Evolutionary conservation across 1,284 basidiomycete genomes (phyloP), one percentile per base, ranked within the genome.

Genomic region (Lignosus rhinocerotis): DNA sequence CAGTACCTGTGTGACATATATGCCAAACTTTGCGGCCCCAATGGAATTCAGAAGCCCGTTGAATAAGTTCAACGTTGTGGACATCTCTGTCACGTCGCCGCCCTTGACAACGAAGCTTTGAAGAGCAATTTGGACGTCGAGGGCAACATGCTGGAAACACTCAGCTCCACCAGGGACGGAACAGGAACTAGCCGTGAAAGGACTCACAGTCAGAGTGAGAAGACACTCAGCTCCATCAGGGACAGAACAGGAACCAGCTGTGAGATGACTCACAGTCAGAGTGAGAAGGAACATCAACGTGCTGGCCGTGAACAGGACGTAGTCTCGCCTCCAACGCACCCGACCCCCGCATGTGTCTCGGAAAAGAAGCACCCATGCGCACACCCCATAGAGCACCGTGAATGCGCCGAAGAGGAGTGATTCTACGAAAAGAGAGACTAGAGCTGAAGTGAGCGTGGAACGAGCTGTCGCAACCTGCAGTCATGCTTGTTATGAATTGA

Each of bases 1-100:
- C 33, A 59, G 33, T 3, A 43, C 45, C 39, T 59, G 58, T 2
- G 58, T 59, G 32, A 55, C 53, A 17, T 55, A 59, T 0, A 59
- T 43, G 6, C 41, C 39, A 16, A 48, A 59, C 44, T 59, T 53
- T 5, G 53, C 50, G 9, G 39, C 43, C 8, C 30, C 19, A 8
- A 49, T 17, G 12, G 53, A 5, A 36, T 30, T 47, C 10, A 9
- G 6, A 4, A 39, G 36, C 16, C 25, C 16, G 17, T 43, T 47
- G 44, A 19, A 17, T 17, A 7, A 5, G 3, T 41, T 17, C 9
- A 54, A 10, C 2, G 33, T 34, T 7, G 30, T 19, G 32, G 21
- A 41, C 14, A 50, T 38, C 8, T 21, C 10, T 5, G n/a, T 25
- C 14, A 16, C 8, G 7, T 43, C 43, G 8, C 43, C 58, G 7